Evolutionary conservation across 169 alveolate species (phyloP), one percentile per base, ranked within the genome.

Genomic region (Plasmodium vivax): DNA sequence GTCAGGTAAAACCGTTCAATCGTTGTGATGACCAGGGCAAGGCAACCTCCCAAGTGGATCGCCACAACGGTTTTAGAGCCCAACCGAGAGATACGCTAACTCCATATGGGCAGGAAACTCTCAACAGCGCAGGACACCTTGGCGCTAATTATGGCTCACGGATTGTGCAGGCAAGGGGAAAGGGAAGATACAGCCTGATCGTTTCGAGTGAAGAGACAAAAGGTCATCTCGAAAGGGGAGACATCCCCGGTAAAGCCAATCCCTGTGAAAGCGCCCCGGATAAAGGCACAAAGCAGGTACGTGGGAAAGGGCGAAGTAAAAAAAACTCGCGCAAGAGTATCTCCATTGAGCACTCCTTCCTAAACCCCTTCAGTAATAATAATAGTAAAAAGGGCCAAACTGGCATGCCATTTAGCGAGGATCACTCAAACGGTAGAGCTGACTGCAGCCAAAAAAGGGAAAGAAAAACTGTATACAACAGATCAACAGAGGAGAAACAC

Each of bases 261-360:
- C 32, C 32, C 12, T 0, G 38, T 8, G 43, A 14, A 14, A 54
- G 80, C 58, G 32, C 73, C 2, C 23, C 34, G 19, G 32, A 45
- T 23, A 74, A 74, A 85, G 62, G 12, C 16, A 41, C 62, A 45
- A 41, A 47, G 36, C 34, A 74, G 62, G 38, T 75, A 38, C 43
- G 16, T 19, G 74, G 47, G 47, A 81, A 88, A 14, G 54, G 12
- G 51, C 68, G 73, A 6, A 27, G 45, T 32, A 68, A 73, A 23
- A 83, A 83, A 71, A 82, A n/a, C 23, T 82, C 92, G 19, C 83
- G 95, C 27, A 92, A 82, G 75, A 92, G 95, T 43, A 71, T 34
- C n/a, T 47, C 30, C 62, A 92, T 92, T 82, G 95, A 92, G 62
- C 82, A 92, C n/a, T 92, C 95, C 16, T 92, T 92, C 84, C 19